Percentiles rank a stretch among this genome's conserved stretches.
Evolutionary conservation across 2,329 filamentous ascomycete genomes (phyloP).

Genomic region (Paramyrothecium roridum): DNA sequence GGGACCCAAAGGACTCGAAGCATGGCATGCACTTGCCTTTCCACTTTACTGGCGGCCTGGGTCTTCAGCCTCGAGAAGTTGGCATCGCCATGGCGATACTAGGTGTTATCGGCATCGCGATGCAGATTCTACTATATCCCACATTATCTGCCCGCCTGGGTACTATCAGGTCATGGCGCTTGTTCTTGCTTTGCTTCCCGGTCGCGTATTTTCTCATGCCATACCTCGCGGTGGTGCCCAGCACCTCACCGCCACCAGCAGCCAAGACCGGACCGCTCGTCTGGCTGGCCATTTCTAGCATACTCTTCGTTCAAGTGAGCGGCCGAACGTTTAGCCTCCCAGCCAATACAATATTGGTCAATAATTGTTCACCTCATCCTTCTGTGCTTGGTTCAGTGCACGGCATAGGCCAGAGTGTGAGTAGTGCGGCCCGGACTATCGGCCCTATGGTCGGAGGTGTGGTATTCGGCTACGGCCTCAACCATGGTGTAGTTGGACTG

Average conservation of each 20-base stretch:
- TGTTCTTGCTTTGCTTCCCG: slow-evolving; percentile 69
- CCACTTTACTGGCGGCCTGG: slow-evolving; percentile 70
- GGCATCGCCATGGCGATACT: slow-evolving; percentile 77
- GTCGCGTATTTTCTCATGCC: slow-evolving; percentile 67
- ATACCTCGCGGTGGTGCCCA: slow-evolving; percentile 67
- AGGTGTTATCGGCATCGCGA: slow-evolving; percentile 68
- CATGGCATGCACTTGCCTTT: slow-evolving; percentile 45
- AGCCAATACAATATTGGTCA: slow-evolving; percentile 42
- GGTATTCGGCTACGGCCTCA: slow-evolving; percentile 57
- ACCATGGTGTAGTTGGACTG: slow-evolving; percentile 53
- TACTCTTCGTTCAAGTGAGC: slow-evolving; percentile 63
- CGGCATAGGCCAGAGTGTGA: slow-evolving; percentile 54
- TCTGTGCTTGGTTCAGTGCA: slow-evolving; percentile 45
- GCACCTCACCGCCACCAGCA: slow-evolving; percentile 43
- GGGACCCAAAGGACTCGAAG: slow-evolving; percentile 33
- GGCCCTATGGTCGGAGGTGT: slow-evolving; percentile 60
- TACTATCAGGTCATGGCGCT: slow-evolving; percentile 63
- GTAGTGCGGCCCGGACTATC: slow-evolving; percentile 55
- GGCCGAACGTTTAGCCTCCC: slow-evolving; percentile 62
- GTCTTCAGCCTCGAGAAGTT: slow-evolving; percentile 67
- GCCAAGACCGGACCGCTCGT: slow-evolving; percentile 52
- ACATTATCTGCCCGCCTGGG: slow-evolving; percentile 63
- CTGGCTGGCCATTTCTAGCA: slow-evolving; percentile 62
- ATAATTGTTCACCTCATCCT: slow-evolving; percentile 46
- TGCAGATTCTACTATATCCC: slow-evolving; percentile 64